Evolutionary conservation across 2,329 filamentous ascomycete genomes (phyloP), one percentile per base, ranked within the genome.

Genomic region (Cryphonectria japonica): DNA sequence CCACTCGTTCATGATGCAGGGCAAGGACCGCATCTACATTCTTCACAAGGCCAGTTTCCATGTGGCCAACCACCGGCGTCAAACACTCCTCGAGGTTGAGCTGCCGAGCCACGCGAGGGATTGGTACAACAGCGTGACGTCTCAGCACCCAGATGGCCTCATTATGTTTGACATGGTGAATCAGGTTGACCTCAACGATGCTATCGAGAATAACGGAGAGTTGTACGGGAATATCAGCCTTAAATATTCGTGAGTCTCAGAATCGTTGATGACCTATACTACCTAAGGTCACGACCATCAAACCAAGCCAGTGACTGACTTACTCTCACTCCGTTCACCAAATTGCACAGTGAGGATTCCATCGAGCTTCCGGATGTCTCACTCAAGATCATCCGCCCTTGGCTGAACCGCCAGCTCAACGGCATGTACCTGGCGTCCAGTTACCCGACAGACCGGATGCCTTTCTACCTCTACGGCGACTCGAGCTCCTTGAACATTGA

Each of bases 401-500:
- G 41, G 22, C 32, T 69, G 9, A 52, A 77, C 61, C 79, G 81
- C 3, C 79, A 81, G 0, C 75, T 84, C 0, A 81, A 80, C 73
- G 79, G 79, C 1, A 75, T 75, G 3, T 76, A 77, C 54, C 81
- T 80, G 0, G 78, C 80, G 7, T 66, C 71, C 0, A 67, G 76
- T 0, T 84, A 83, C 29, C 83, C 83, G 0, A 16, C 69, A 0
- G 73, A 75, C 0, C 79, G 76, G 73, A 83, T 82, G 79, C 83
- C 83, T 0, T 84, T 84, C 68, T 85, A 84, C 43, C 77, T 84
- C n/a, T 85, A 84, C 70, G 82, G 83, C 9, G 77, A 68, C 8
- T 46, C 75, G 2, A 60, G 76, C 0, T 65, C 43, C 11, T 68
- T 74, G 1, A 79, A 84, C 69, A 83, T 85, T 50, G 79, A 82